These are phyloP conservation scores for Cadophora sp. DNA, from an alignment of 2,329 filamentous ascomycete genomes.

Conservation along the genomic window DNA sequence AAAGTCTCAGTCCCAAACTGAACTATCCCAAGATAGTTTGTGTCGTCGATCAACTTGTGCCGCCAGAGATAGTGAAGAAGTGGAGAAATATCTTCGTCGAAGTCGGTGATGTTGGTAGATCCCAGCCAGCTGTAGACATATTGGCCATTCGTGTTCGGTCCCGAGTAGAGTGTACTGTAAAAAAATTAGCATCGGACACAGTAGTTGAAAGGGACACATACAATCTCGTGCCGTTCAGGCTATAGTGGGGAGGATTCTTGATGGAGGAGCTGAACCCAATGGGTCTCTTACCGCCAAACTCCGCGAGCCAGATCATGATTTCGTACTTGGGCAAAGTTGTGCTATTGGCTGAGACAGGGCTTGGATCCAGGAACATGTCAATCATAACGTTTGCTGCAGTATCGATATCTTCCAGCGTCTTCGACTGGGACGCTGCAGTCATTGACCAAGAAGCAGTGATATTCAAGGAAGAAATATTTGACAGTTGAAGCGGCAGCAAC, in stretches of 20 bases:
- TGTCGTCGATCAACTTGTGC: constrained; percentile 17
- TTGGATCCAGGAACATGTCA: constrained; percentile 63
- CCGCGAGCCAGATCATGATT: constrained; percentile 64
- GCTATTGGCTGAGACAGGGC: constrained; percentile 50
- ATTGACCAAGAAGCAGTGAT: constrained; percentile 35
- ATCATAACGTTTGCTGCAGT: constrained; percentile 59
- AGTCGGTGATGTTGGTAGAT: constrained; percentile 11
- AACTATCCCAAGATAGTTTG: constrained; percentile 24
- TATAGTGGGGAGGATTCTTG: constrained; percentile 11
- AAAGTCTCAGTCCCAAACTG: constrained; percentile 30
- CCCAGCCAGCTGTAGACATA: constrained; percentile 27
- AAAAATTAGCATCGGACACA: not conserved
- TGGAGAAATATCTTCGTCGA: constrained; percentile 24
- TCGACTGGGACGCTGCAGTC: constrained; percentile 41
- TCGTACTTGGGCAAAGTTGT: constrained; percentile 53
- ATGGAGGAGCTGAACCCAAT: constrained; percentile 48
- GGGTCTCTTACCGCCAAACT: constrained; percentile 54
- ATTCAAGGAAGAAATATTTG: constrained; percentile 18
- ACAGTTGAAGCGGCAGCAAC: constrained; percentile 15
- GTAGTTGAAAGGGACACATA: constrained; percentile 10
- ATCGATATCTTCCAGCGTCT: constrained; percentile 32
- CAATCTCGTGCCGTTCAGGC: constrained; percentile 23
- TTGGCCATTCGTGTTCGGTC: constrained; percentile 27
- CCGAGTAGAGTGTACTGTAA: constrained; percentile 25
- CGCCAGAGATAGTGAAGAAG: constrained; percentile 24